Conservation (phyloP, 2,329 filamentous ascomycete genomes). For the Colletotrichum nymphaeae region DNA sequence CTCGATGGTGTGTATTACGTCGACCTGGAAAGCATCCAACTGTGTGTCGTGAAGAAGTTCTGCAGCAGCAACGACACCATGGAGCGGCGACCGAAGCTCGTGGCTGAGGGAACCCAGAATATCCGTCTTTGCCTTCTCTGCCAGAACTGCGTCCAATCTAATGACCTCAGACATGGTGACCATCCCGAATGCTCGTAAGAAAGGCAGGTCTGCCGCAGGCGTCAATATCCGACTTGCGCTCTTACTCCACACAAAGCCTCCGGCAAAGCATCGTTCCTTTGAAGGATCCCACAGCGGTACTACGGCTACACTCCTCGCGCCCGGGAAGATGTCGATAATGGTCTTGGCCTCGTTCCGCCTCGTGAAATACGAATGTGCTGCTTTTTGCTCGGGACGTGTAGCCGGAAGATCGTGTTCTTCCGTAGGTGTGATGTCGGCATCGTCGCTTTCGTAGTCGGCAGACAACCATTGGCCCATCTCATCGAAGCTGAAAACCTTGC, state of each 20-base stretch:
- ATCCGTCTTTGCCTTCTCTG: constrained; percentile 60
- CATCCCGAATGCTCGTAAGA: constrained; percentile 60
- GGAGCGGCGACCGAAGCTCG: constrained; percentile 66
- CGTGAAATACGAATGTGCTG: constrained; percentile 26
- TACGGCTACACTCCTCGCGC: constrained; percentile 48
- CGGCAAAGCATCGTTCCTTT: constrained; percentile 51
- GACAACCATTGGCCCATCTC: constrained; percentile 48
- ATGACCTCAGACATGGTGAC: constrained; percentile 67
- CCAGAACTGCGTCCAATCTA: constrained; percentile 50
- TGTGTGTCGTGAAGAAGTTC: constrained; percentile 61
- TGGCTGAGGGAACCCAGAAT: constrained; percentile 69
- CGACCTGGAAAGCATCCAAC: constrained; percentile 53
- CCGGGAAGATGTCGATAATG: constrained; percentile 52
- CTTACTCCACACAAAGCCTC: constrained; percentile 53
- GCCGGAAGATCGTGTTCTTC: constrained; percentile 20
- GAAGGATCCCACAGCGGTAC: constrained; percentile 51
- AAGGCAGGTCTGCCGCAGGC: constrained; percentile 43
- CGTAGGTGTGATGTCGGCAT: constrained; percentile 18
- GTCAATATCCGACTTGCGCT: constrained; percentile 42
- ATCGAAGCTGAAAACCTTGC: constrained; percentile 59
- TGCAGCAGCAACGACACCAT: constrained; percentile 65
- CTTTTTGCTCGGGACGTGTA: constrained; percentile 1
- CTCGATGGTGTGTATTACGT: constrained; percentile 59
- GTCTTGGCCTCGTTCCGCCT: constrained; percentile 44
- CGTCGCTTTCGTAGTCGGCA: constrained; percentile 41